Conservation (phyloP, 306 rosid species). For the Ziziphus jujuba region DNA sequence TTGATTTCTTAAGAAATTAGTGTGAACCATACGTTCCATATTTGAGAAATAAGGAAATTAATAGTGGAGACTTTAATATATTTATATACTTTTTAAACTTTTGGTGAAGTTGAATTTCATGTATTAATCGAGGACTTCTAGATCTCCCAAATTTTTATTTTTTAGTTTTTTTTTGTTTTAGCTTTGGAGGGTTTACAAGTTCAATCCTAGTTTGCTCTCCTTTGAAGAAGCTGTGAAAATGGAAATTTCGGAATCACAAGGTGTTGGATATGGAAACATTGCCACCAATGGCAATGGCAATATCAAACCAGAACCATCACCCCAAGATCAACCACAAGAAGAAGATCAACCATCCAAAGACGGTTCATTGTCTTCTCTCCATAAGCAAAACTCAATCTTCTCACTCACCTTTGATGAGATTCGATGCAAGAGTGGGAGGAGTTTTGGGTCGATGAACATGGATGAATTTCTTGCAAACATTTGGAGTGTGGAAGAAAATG, state of each 20-base stretch:
- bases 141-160: no score
- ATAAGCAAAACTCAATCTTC: slow-evolving; percentile 39
- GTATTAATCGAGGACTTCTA: no score
- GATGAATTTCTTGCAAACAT: slow-evolving; percentile 71
- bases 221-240: not conserved
- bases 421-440: slow-evolving; percentile 52
- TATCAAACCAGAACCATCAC: not conserved
- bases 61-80: no score
- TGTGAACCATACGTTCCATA: no score
- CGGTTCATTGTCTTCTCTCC: slow-evolving; percentile 14
- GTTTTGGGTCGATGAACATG: slow-evolving; percentile 64
- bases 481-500: slow-evolving; percentile 52
- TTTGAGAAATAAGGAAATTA: no score
- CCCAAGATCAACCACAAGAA: slow-evolving; percentile 16
- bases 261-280: not conserved
- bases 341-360: slow-evolving; percentile 21
- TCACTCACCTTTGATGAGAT: slow-evolving; percentile 56
- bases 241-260: slow-evolving; percentile 17
- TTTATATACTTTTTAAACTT: no score
- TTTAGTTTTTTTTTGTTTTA: no score
- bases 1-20: no score
- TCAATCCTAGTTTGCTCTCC: not conserved
- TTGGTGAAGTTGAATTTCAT: no score
- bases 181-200: not conserved
- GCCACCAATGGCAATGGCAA: not conserved